These are phyloP conservation scores for Myriosclerotinia duriaeana DNA, from an alignment of 2,329 filamentous ascomycete genomes.

Conservation along the genomic window DNA sequence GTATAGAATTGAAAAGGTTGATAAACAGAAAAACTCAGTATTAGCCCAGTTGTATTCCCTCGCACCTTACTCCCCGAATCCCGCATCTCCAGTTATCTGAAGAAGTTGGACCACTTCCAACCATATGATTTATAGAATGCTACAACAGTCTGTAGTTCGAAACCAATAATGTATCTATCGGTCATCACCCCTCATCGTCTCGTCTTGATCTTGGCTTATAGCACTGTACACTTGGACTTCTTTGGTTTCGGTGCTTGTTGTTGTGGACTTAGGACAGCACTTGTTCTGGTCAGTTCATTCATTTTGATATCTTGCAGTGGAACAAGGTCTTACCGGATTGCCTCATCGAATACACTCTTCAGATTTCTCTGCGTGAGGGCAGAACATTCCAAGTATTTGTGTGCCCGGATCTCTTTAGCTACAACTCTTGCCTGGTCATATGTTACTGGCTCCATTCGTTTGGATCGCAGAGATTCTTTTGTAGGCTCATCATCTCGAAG, in stretches of 20 bases:
- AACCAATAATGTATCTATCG: neutral
- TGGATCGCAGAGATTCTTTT: slow-evolving; percentile 76
- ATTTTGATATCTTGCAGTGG: neutral
- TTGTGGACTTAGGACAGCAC: slow-evolving; percentile 70
- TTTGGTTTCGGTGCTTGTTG: slow-evolving; percentile 58
- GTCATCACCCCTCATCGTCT: neutral
- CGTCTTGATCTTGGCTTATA: slow-evolving; percentile 46
- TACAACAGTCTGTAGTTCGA: neutral
- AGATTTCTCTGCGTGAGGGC: slow-evolving; percentile 94
- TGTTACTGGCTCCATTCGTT: slow-evolving; percentile 95
- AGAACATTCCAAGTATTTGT: slow-evolving; percentile 98
- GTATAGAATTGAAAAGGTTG: slow-evolving; percentile 17
- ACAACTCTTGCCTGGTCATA: slow-evolving; percentile 88
- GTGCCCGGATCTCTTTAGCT: slow-evolving; percentile 90
- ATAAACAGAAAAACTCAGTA: slow-evolving; percentile 20
- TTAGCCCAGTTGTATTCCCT: slow-evolving; percentile 17
- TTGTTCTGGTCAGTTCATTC: slow-evolving; percentile 40
- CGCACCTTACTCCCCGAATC: slow-evolving; percentile 14
- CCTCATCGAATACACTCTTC: slow-evolving; percentile 98
- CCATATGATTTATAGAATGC: neutral
- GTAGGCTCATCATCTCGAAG: slow-evolving; percentile 85
- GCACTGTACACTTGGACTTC: slow-evolving; percentile 67
- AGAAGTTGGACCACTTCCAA: slow-evolving; percentile 7
- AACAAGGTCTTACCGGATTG: slow-evolving; percentile 73
- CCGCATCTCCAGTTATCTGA: neutral